Evolutionary conservation across 2,329 filamentous ascomycete species (phyloP).

Genomic region (Periconia sp.): DNA sequence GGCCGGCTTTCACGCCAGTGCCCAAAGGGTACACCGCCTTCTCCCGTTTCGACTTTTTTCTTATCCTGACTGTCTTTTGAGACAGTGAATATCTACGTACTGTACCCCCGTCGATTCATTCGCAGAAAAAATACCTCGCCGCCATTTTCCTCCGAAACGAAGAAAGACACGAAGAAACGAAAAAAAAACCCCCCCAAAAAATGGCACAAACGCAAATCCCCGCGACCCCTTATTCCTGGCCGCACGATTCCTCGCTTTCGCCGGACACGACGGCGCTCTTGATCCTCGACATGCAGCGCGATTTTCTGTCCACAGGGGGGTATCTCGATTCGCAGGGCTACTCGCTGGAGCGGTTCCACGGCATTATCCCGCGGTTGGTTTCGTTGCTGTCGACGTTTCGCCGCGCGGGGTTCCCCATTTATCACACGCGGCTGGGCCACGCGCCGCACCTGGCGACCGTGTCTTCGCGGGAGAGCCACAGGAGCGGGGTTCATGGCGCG

Average conservation of each 20-base stretch:
- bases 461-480: conserved; percentile 55
- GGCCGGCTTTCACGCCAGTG: too few relatives aligned
- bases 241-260: conserved; percentile 43
- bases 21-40: too few relatives aligned
- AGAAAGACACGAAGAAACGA: background rate
- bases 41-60: too few relatives aligned
- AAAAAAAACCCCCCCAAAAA: background rate
- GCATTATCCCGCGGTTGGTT: conserved; percentile 49
- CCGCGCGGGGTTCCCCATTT: conserved; percentile 44
- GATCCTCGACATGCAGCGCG: conserved; percentile 60
- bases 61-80: too few relatives aligned
- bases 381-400: conserved; percentile 48
- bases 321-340: conserved; percentile 55
- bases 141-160: too few relatives aligned
- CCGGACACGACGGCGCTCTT: conserved; percentile 52
- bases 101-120: too few relatives aligned
- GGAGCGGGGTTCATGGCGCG: conserved; percentile 56
- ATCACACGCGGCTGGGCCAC: conserved; percentile 57
- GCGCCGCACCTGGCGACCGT: conserved; percentile 60
- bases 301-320: conserved; percentile 53
- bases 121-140: background rate
- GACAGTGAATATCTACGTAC: too few relatives aligned
- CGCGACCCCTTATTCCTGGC: conserved; percentile 44
- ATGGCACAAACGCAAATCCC: conserved; percentile 20
- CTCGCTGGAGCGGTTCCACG: conserved; percentile 42